Evolutionary conservation across 345 rosid genomes (phyloP), one percentile per base, ranked within the genome.

Genomic region (Reutealis trisperma): DNA sequence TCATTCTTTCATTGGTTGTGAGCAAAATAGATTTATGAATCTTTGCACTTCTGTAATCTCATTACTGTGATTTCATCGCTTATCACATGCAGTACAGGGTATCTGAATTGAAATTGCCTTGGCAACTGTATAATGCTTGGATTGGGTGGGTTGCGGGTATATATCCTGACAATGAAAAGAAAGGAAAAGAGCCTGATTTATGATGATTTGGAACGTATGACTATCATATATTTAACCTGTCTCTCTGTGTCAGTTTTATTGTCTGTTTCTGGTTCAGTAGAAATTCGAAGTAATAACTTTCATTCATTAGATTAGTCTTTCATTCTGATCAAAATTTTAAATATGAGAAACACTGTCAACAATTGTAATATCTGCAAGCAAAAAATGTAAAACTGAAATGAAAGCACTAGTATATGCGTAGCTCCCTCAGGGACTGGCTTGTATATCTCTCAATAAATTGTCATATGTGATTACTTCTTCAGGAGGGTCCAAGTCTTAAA

Each of bases 401-500:
- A 8, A 63, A 54, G 58, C 67, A 58, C 45, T 44, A 11, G 21
- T 70, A 21, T 63, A 2, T 73, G 70, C 30, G 52, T 47, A 42
- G 44, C 57, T 62, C 12, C 57, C 67, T 11, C 19, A 30, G 24
- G 41, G 42, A 13, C 32, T 70, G 37, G 27, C 42, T 71, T 55
- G 63, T 63, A n/a, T 52, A n/a, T 8, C 54, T 51, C 49, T 67
- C 34, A 21, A 69, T 65, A 19, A 59, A 45, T 27, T 72, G n/a
- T 69, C 67, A 27, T 71, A 41, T 67, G 70, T n/a, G 79, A 22
- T 54, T 54, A 47, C 27, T 57, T 68, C 71, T 81, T 83, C 85
- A 96, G 99, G 98, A 91, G 82, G 97, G 99, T n/a, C 93, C 94
- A 62, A 82, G 81, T 82, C 95, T 96, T 59, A 96, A 92, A 87